These are phyloP conservation scores for Candida stauntonica DNA, from an alignment of 805 yeast species.

Conservation along the genomic window DNA sequence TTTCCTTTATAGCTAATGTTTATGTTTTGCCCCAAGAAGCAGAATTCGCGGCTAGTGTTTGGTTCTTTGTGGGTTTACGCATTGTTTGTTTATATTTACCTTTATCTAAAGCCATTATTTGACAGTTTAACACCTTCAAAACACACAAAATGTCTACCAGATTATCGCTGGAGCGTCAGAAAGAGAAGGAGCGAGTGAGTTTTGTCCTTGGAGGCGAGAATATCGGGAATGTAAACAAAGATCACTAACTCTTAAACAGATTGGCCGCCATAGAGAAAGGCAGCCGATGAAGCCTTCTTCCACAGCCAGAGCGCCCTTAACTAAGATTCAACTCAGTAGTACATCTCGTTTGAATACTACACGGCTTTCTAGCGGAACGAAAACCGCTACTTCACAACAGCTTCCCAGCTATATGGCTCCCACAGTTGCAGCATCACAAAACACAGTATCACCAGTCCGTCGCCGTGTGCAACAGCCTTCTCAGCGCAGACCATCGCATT, in stretches of 20 bases:
- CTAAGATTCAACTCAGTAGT: conserved; percentile 23
- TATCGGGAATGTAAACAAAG: background rate
- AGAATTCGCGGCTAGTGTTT: conserved; percentile 4
- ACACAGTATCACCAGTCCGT: conserved; percentile 21
- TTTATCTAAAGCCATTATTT: background rate
- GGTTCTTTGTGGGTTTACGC: background rate
- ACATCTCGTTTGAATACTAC: conserved; percentile 13
- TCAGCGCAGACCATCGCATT: conserved; percentile 3
- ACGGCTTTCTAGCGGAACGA: conserved; percentile 11
- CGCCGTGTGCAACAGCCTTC: conserved; percentile 8
- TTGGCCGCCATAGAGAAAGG: conserved; percentile 11
- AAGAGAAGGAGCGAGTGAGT: conserved; percentile 11
- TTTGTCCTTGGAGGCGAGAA: background rate
- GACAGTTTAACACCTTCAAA: background rate
- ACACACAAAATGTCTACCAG: conserved; percentile 1
- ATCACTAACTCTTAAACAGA: conserved; percentile 4
- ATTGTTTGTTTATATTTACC: background rate
- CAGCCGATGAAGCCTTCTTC: conserved; percentile 8
- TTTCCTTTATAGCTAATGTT: too few relatives aligned
- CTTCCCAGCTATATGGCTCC: conserved; percentile 30
- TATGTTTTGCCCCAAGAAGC: conserved; percentile 9
- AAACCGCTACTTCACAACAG: conserved; percentile 6
- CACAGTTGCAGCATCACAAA: conserved; percentile 25
- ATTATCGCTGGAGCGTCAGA: conserved; percentile 9
- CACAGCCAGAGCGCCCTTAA: conserved; percentile 26